Evolutionary conservation across 2,329 filamentous ascomycete genomes (phyloP).

Genomic region (Arachnomyces sp.): DNA sequence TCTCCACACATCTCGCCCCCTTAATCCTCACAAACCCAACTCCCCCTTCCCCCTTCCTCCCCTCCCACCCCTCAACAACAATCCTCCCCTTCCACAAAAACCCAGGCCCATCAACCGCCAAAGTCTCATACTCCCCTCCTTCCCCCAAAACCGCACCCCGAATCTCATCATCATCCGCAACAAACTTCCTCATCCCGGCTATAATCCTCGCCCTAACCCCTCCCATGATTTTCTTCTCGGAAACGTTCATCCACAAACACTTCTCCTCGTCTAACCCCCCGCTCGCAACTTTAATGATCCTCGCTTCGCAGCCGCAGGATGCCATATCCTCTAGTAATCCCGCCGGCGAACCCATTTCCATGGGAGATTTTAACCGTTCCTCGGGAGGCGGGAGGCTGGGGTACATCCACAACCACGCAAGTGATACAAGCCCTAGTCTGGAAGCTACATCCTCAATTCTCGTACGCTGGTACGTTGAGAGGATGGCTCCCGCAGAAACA

Average conservation of each 20-base stretch:
- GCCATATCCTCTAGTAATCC: constrained; percentile 75
- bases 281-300: constrained; percentile 90
- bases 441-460: constrained; percentile 85
- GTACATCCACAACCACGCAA: constrained; percentile 91
- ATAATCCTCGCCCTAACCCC: constrained; percentile 41
- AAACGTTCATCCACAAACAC: constrained; percentile 75
- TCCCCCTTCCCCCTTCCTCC: constrained; percentile 64
- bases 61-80: constrained; percentile 49
- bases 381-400: constrained; percentile 56
- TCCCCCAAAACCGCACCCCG: constrained; percentile 75
- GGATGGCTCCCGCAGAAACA: constrained; percentile 80
- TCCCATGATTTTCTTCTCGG: constrained; percentile 34
- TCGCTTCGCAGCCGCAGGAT: constrained; percentile 67
- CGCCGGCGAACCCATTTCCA: constrained; percentile 16
- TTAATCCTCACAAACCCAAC: constrained; percentile 63
- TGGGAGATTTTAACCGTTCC: constrained; percentile 15
- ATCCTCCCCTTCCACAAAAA: constrained; percentile 67
- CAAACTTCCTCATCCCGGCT: constrained; percentile 53
- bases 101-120: constrained; percentile 72
- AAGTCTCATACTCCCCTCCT: constrained; percentile 91
- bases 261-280: constrained; percentile 75
- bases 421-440: constrained; percentile 71
- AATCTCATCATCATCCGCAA: constrained; percentile 38
- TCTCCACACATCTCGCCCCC: constrained; percentile 48
- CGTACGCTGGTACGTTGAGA: constrained; percentile 93